Evolutionary conservation across 2,329 filamentous ascomycete species (phyloP), one percentile per base, ranked within the genome.

Genomic region (Colletotrichum coccodes): DNA sequence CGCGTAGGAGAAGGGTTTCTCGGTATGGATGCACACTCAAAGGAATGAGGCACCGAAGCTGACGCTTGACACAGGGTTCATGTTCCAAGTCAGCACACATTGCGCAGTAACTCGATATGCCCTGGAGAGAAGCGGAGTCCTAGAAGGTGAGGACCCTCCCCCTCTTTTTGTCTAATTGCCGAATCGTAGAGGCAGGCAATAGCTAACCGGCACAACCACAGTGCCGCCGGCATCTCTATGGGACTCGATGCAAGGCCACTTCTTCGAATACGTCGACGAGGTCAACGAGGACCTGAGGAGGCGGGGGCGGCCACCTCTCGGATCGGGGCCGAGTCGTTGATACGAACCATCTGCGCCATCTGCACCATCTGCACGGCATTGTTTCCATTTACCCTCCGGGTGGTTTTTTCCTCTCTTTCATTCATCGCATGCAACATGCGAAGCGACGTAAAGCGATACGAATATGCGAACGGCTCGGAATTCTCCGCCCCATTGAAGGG

Each of bases 51-150:
- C 16, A 76, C 30, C 21, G 5, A 78, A 57, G 76, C 80, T 47
- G 49, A 79, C 56, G n/a, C 30, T 82, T 61, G 77, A 77, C 34
- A 14, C 36, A 73, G 73, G 70, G 2, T 75, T 76, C 52, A 76
- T 76, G 75, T 75, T 76, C 64, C 73, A 76, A 16, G 65, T 75
- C 36, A 72, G 71, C 32, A 73, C 71, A 4, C 74, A 75, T 38
- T 69, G 74, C 38, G 73, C 70, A 16, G 62, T 75, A n/a, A 76
- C 75, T 42, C 72, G 70, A 59, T 76, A 68, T n/a, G 67, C 64
- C 11, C 14, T 70, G 23, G 67, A 68, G 32, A 57, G 67, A 40
- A 70, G 57, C 46, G 71, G 72, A 5, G 71, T 71, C 23, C 28
- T 73, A 12, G 60, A 73, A 60, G 62, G 71, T 70, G 54, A 64